A percentile compares a stretch with the other conserved stretches of the same genome.
Conservation (phyloP, 345 rosid genomes). For the Moricandia arvensis region DNA sequence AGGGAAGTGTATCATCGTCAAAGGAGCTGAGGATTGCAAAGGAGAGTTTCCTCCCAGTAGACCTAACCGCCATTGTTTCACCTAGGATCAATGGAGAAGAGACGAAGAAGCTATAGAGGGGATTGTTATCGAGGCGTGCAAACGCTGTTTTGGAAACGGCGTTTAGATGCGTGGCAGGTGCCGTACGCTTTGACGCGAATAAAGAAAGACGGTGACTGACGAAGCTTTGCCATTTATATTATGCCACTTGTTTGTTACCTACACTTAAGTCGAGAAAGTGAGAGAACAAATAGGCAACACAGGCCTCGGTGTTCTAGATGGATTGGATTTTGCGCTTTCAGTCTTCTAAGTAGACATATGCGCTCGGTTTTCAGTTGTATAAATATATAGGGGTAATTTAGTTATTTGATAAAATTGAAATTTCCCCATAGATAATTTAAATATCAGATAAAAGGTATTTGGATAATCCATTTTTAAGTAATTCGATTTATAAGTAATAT, state of each 20-base stretch:
- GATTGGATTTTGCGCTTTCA: too few species aligned
- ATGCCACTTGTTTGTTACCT: background rate
- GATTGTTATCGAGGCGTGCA: background rate
- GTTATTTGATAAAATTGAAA: too few species aligned
- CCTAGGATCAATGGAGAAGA: conserved; percentile 5
- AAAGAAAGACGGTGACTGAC: conserved; percentile 2
- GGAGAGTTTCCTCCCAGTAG: conserved; percentile 48
- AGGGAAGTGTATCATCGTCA: conserved; percentile 31
- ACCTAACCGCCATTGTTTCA: conserved; percentile 46
- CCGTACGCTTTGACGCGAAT: conserved; percentile 12
- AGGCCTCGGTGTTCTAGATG: too few species aligned
- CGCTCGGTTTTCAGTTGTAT: too few species aligned
- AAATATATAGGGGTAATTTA: too few species aligned
- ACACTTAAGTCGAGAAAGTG: too few species aligned
- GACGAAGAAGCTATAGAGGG: conserved; percentile 2
- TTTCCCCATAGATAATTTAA: too few species aligned
- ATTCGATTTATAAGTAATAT: too few species aligned
- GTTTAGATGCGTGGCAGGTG: conserved; percentile 8
- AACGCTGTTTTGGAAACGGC: conserved; percentile 21
- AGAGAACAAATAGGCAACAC: too few species aligned
- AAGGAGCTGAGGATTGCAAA: conserved; percentile 51
- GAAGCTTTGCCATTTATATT: background rate
- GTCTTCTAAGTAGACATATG: too few species aligned
- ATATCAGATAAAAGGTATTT: too few species aligned
- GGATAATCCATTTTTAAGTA: too few species aligned